A percentile compares a stretch with the other conserved stretches of the same genome.
These are phyloP conservation scores for Aspergillus hancockii DNA, from an alignment of 495 filamentous ascomycete species.

Conservation along the genomic window DNA sequence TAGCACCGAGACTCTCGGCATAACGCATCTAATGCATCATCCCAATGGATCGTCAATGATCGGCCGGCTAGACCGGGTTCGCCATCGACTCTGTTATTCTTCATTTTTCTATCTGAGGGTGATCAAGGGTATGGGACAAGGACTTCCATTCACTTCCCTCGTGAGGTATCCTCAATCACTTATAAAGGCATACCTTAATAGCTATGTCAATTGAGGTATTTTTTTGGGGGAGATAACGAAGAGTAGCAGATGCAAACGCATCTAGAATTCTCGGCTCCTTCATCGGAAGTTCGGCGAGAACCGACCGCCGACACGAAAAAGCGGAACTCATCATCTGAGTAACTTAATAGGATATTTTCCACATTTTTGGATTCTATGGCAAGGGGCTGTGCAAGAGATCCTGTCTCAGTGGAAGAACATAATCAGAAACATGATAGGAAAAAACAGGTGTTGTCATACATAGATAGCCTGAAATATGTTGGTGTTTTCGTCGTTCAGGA, in stretches of 20 bases:
- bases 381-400: background rate
- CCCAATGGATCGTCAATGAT: constrained; percentile 3
- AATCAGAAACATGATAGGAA: background rate
- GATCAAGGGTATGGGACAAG: too few species aligned
- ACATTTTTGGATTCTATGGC: background rate
- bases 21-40: constrained; percentile 3
- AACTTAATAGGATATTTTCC: too few species aligned
- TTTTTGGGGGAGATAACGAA: too few species aligned
- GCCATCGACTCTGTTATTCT: background rate
- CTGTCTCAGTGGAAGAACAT: background rate
- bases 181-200: too few species aligned
- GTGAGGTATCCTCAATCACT: too few species aligned
- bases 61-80: constrained; percentile 7
- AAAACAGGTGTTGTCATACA: background rate
- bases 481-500: background rate
- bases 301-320: background rate
- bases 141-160: too few species aligned
- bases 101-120: too few species aligned
- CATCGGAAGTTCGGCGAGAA: constrained; percentile 1
- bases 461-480: background rate
- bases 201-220: too few species aligned
- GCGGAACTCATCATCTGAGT: background rate
- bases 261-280: background rate
- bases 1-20: background rate
- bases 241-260: too few species aligned